Evolutionary conservation across 1,139 yeast genomes (phyloP).

Genomic region (Diutina scorzettiae): DNA sequence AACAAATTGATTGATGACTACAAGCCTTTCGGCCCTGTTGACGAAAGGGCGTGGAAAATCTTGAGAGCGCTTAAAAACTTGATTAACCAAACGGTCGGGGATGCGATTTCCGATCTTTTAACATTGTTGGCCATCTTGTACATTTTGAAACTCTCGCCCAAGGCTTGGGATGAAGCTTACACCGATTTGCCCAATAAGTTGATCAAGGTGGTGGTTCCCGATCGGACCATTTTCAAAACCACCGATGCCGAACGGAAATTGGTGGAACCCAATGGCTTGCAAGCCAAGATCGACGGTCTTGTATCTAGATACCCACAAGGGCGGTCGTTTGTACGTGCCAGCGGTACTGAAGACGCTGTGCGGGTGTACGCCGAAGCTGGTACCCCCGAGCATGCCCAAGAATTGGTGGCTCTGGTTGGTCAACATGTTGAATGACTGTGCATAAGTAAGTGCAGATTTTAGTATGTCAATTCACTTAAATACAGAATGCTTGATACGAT

Average conservation of each 20-base stretch:
- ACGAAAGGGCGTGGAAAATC: slow-evolving; percentile 32
- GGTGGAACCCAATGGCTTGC: slow-evolving; percentile 68
- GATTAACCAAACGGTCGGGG: slow-evolving; percentile 95
- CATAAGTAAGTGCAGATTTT: no score
- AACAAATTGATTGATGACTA: slow-evolving; percentile 22
- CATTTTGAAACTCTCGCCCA: slow-evolving; percentile 43
- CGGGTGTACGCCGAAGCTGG: slow-evolving; percentile 89
- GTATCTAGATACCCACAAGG: slow-evolving; percentile 52
- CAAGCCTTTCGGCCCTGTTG: slow-evolving; percentile 11
- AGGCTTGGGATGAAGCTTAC: slow-evolving; percentile 68
- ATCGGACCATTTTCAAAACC: slow-evolving; percentile 68
- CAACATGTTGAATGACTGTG: background rate
- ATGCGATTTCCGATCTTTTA: slow-evolving; percentile 82
- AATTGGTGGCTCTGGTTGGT: slow-evolving; percentile 12
- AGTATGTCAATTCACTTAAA: no score
- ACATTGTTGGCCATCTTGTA: slow-evolving; percentile 59
- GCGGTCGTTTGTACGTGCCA: slow-evolving; percentile 89
- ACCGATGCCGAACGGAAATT: slow-evolving; percentile 85
- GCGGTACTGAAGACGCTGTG: slow-evolving; percentile 97
- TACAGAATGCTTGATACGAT: slow-evolving; percentile 5
- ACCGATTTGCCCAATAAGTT: slow-evolving; percentile 79
- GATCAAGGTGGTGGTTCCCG: slow-evolving; percentile 71
- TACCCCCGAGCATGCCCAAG: slow-evolving; percentile 23
- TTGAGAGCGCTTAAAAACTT: slow-evolving; percentile 50
- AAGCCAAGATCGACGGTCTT: slow-evolving; percentile 52